These are phyloP conservation scores for Phytophthora palmivora DNA, from an alignment of 352 stramenopile genomes.

Conservation along the genomic window DNA sequence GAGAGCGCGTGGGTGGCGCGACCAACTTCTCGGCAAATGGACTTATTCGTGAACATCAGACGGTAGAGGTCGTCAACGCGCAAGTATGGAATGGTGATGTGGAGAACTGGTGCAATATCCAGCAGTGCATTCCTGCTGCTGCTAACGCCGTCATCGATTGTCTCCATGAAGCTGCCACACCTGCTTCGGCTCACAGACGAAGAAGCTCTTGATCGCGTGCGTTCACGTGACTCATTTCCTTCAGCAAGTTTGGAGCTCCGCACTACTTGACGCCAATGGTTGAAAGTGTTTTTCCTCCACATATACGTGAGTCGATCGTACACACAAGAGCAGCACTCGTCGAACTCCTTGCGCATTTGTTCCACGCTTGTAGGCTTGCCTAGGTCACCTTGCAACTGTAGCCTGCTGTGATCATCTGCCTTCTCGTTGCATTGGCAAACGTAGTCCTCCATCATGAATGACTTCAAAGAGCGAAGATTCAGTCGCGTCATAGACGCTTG, in stretches of 20 bases:
- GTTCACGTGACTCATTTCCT: background rate
- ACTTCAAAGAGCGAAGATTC: conserved; percentile 24
- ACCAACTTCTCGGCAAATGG: conserved; percentile 53
- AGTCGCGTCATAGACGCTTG: conserved; percentile 18
- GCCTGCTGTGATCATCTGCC: conserved; percentile 35
- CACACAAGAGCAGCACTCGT: conserved; percentile 70
- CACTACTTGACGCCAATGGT: conserved; percentile 68
- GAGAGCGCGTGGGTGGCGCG: conserved; percentile 47
- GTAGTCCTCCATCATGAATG: conserved; percentile 63
- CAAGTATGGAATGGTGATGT: conserved; percentile 54
- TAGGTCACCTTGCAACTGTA: conserved; percentile 26
- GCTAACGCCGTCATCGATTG: conserved; percentile 19
- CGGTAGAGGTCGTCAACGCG: conserved; percentile 62
- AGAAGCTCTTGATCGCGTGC: conserved; percentile 16
- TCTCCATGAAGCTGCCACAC: conserved; percentile 27
- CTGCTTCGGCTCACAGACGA: conserved; percentile 21
- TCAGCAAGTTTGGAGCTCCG: conserved; percentile 13
- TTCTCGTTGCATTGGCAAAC: conserved; percentile 69
- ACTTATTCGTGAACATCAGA: conserved; percentile 53
- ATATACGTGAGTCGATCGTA: conserved; percentile 79
- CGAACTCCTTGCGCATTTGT: conserved; percentile 33
- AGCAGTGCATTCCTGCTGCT: conserved; percentile 26
- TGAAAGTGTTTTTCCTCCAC: conserved; percentile 82
- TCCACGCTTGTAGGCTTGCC: conserved; percentile 7
- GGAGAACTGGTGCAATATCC: conserved; percentile 50